Percentiles rank a stretch among this genome's conserved stretches.
Evolutionary conservation across 2,329 filamentous ascomycete genomes (phyloP).

Genomic region (Trichoderma sp.): DNA sequence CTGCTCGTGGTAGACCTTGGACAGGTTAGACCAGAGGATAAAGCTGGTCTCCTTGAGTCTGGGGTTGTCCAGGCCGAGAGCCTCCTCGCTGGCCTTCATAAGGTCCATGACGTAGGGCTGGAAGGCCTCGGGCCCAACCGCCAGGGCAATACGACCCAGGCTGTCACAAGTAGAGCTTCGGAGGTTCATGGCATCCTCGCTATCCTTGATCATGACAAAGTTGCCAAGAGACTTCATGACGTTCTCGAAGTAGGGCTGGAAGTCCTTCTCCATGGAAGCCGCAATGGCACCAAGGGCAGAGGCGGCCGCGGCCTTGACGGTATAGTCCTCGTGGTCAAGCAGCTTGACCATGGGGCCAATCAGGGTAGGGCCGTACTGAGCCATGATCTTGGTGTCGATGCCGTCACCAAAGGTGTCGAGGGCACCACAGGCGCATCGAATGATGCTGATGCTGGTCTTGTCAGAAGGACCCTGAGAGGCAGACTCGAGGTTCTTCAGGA

Average conservation of each 20-base stretch:
- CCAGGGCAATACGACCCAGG: slow-evolving; percentile 86
- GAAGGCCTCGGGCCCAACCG: slow-evolving; percentile 82
- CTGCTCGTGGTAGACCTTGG: slow-evolving; percentile 86
- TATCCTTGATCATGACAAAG: slow-evolving; percentile 82
- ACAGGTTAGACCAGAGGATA: slow-evolving; percentile 91
- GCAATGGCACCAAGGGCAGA: slow-evolving; percentile 90
- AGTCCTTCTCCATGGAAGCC: slow-evolving; percentile 74
- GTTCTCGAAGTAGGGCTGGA: slow-evolving; percentile 86
- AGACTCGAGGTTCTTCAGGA: slow-evolving; percentile 85
- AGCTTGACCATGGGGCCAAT: slow-evolving; percentile 82
- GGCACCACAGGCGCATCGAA: slow-evolving; percentile 85
- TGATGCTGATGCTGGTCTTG: slow-evolving; percentile 77
- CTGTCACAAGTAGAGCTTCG: slow-evolving; percentile 88
- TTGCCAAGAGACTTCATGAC: slow-evolving; percentile 86
- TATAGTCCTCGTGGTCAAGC: slow-evolving; percentile 78
- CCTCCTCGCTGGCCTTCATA: slow-evolving; percentile 91
- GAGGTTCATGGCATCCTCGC: slow-evolving; percentile 83
- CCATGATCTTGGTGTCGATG: slow-evolving; percentile 72
- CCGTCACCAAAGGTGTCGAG: slow-evolving; percentile 90
- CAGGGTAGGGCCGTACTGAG: slow-evolving; percentile 76
- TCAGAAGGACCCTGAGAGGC: slow-evolving; percentile 66
- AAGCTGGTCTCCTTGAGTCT: slow-evolving; percentile 94
- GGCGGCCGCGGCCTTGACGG: slow-evolving; percentile 85
- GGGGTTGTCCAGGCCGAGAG: slow-evolving; percentile 81
- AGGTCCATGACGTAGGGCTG: slow-evolving; percentile 86